Percentiles rank a stretch among this genome's conserved stretches.
Conservation (phyloP, 345 rosid genomes). For the Barbarea vulgaris region DNA sequence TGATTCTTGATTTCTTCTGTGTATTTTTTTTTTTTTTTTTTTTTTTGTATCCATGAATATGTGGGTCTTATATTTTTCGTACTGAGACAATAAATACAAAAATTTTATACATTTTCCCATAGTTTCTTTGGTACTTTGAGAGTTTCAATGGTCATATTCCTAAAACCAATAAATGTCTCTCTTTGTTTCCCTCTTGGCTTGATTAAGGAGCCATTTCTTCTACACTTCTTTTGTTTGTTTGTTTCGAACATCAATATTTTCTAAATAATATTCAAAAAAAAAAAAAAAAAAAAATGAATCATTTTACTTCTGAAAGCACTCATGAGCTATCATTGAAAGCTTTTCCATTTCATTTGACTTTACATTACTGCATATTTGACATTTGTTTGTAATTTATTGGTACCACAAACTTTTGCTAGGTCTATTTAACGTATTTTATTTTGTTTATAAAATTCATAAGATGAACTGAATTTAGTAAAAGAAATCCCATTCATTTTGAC, state of each 20-base stretch:
- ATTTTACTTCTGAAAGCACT: not conserved
- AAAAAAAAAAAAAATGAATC: not conserved
- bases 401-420: not conserved
- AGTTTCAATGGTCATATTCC: constrained; percentile 38
- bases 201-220: constrained; percentile 25
- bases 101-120: not conserved
- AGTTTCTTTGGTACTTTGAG: constrained; percentile 34
- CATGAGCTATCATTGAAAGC: not conserved
- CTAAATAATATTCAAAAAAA: not conserved
- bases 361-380: not conserved
- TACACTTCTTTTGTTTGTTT: not conserved
- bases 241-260: not conserved
- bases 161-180: not conserved
- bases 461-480: not conserved
- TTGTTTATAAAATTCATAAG: not conserved
- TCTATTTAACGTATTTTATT: not conserved
- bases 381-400: not conserved
- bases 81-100: not conserved
- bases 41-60: constrained; percentile 21
- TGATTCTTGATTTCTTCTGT: constrained; percentile 13
- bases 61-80: not conserved
- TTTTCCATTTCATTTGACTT: not conserved
- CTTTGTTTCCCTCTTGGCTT: constrained; percentile 32
- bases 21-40: not conserved
- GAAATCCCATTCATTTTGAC: not conserved